Base-by-base conservation (phyloP, 306 rosid species). In the Prunus persica region DNA sequence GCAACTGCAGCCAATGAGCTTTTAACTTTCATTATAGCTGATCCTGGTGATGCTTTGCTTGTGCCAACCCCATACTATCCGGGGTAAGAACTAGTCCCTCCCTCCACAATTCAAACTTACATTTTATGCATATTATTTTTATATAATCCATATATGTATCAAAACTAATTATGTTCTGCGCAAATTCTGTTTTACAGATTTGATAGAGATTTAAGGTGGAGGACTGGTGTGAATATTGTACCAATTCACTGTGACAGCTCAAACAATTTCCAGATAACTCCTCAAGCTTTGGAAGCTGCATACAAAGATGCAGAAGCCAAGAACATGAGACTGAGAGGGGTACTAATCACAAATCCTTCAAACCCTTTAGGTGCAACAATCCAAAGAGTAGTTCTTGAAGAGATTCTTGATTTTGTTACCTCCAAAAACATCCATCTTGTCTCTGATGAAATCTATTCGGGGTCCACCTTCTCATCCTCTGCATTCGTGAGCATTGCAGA, bases 1-100 rank as follows among this genome's bases (percentile, higher is more conserved):
- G 98, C 98, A 10, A 95, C 98, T 20, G 98, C 98, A 0, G 98
- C 97, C 51, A 95, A 92, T 70, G 98, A 95, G 50, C 97, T 95
- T 22, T 77, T 95, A 38, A 95, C 97, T 24, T 90, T 95, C 88
- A 95, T 92, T 57, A 79, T 95, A 0, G 98, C 98, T 1, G 83
- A 95, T 76, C 96, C 97, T 0, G 97, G 98, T 2, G 98, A 95
- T 64, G 93, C 96, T 61, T 76, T 94, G 71, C 93, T 94, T 5
- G 89, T 94, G 52, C 98, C 98, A 16, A 94, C 96, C 5, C 98
- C 98, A 0, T 95, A 90, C 87, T 95, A 95, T 55, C 98, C 98
- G 4, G 98, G 97, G 98, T 94, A 83, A 75, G 84, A 46, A 60
- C 27, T 8, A 34, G 18, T 56, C 14, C 14, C 14, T 56, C 14